Conservation (phyloP, 805 yeast genomes). For the Lipomyces lipofer region DNA sequence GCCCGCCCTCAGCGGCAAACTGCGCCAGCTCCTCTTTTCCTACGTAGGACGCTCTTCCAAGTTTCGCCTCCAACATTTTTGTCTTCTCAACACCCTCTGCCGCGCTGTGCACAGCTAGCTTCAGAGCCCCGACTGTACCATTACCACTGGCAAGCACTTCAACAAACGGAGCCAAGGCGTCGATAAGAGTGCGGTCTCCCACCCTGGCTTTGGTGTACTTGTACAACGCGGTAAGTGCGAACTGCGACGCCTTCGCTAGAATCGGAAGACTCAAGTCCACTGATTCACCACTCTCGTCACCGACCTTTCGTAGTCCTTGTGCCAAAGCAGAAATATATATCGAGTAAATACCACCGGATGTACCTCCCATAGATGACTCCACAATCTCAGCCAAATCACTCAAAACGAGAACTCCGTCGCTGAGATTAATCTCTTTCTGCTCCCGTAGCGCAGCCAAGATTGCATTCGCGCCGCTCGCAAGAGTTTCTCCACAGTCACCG, state of each 20-base stretch:
- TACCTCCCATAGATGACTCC: constrained; percentile 93
- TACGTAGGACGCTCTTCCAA: constrained; percentile 84
- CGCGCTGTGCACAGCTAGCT: constrained; percentile 55
- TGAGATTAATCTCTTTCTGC: constrained; percentile 35
- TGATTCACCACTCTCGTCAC: neutral
- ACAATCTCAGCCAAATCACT: constrained; percentile 69
- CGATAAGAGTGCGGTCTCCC: constrained; percentile 87
- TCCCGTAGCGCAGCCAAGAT: constrained; percentile 38
- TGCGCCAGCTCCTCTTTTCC: constrained; percentile 53
- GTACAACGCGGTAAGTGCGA: constrained; percentile 71
- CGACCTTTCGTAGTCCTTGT: constrained; percentile 38
- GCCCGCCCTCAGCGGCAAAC: constrained; percentile 46
- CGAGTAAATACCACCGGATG: constrained; percentile 90
- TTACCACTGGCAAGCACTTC: constrained; percentile 52
- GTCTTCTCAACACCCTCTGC: constrained; percentile 69
- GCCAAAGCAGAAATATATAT: constrained; percentile 58
- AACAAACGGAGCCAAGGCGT: constrained; percentile 84
- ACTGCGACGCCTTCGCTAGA: constrained; percentile 37
- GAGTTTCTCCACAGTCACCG: constrained; percentile 94
- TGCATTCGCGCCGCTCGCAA: constrained; percentile 76
- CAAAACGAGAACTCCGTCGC: neutral
- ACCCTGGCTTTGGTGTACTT: constrained; percentile 82
- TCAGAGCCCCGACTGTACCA: constrained; percentile 58
- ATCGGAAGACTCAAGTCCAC: neutral
- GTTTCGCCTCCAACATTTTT: constrained; percentile 70